phyloP scores from a whole-genome alignment of 345 rosid genomes.

The Populus alba region DNA sequence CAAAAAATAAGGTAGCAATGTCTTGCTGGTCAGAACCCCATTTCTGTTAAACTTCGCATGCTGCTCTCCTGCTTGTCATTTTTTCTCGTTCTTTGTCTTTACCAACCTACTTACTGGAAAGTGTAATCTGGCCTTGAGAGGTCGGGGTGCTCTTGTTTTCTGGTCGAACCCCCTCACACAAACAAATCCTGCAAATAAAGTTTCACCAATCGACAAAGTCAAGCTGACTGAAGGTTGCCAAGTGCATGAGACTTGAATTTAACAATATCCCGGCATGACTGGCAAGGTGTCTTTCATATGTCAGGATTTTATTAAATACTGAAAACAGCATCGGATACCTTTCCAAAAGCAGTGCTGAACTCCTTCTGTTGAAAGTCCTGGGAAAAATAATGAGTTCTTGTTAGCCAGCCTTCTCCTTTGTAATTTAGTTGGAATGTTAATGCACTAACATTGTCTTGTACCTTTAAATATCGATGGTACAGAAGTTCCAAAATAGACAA shows the following conservation, averaged over 20 bases:
- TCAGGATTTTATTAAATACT: background rate
- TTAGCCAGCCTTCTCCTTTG: background rate
- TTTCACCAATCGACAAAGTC: background rate
- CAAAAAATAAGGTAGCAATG: constrained; percentile 15
- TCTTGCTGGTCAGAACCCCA: constrained; percentile 13
- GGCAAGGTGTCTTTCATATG: background rate
- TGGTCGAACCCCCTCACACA: constrained; percentile 90
- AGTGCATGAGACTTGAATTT: background rate
- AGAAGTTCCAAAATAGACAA: constrained; percentile 90
- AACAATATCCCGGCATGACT: background rate
- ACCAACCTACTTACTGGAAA: constrained; percentile 54
- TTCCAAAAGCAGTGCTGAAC: constrained; percentile 95
- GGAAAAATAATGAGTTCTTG: constrained; percentile 10
- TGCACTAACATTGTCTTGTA: constrained; percentile 13
- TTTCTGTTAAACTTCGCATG: constrained; percentile 10
- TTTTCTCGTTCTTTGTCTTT: constrained; percentile 29
- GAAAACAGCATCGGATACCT: constrained; percentile 42
- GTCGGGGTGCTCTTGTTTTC: constrained; percentile 73
- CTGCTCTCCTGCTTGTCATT: constrained; percentile 11
- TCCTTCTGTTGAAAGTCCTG: constrained; percentile 76
- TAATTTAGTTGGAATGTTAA: background rate
- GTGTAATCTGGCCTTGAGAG: constrained; percentile 74
- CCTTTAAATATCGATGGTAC: constrained; percentile 89
- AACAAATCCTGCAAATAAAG: constrained; percentile 61
- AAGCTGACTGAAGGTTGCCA: constrained; percentile 4